Evolutionary conservation across 2,329 filamentous ascomycete genomes (phyloP).

Genomic region (Hysterium pulicare): DNA sequence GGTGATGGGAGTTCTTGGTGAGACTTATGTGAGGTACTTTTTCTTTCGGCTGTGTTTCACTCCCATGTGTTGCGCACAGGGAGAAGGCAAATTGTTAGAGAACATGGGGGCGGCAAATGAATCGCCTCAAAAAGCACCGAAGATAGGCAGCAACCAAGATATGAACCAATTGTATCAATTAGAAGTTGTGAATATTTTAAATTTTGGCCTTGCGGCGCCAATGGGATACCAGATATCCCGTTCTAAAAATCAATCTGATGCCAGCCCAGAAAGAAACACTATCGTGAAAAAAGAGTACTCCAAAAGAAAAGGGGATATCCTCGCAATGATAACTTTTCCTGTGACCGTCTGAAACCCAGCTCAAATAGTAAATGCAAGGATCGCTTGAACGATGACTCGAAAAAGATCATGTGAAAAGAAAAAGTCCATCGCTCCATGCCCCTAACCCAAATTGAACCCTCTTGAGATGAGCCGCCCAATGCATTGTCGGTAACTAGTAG

Average conservation of each 20-base stretch:
- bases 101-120: slow-evolving; percentile 2
- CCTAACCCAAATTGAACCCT: slow-evolving; percentile 1
- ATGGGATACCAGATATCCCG: slow-evolving; percentile 13
- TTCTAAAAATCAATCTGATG: slow-evolving; percentile 17
- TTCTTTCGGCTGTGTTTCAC: slow-evolving; percentile 20
- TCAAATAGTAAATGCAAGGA: slow-evolving; percentile 7
- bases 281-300: slow-evolving; percentile 14
- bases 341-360: slow-evolving; percentile 14
- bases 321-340: slow-evolving; percentile 34
- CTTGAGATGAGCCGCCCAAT: slow-evolving; percentile 22
- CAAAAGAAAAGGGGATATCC: slow-evolving; percentile 30
- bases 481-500: slow-evolving; percentile 28
- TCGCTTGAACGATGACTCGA: slow-evolving; percentile 3
- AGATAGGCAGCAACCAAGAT: slow-evolving; percentile 2
- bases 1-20: slow-evolving; percentile 6
- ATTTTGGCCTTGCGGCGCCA: slow-evolving; percentile 15
- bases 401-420: slow-evolving; percentile 2
- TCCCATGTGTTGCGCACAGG: slow-evolving; percentile 26
- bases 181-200: slow-evolving; percentile 23
- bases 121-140: slow-evolving; percentile 11
- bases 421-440: slow-evolving; percentile 4
- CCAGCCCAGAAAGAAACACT: slow-evolving; percentile 22
- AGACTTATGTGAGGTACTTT: slow-evolving; percentile 16
- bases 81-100: slow-evolving; percentile 7
- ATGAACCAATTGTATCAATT: slow-evolving; percentile 6